Evolutionary conservation across 257 asterid genomes (phyloP).

Genomic region (Solanum dulcamara): DNA sequence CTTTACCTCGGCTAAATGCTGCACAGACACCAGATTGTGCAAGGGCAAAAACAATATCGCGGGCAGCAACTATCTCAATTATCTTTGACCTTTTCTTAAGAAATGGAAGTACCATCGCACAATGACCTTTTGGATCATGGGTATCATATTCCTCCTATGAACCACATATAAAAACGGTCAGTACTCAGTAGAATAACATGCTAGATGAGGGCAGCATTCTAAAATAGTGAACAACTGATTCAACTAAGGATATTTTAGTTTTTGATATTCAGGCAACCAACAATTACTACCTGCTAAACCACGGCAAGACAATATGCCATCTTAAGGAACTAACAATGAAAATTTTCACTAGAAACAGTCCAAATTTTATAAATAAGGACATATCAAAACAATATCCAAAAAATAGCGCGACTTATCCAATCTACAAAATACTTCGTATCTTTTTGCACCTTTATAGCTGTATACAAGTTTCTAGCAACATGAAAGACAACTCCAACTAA

Average conservation of each 20-base stretch:
- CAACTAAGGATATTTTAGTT: neutral
- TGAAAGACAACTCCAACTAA: neutral
- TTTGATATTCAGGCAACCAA: neutral
- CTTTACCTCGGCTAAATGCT: slow-evolving; percentile 91
- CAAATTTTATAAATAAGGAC: neutral
- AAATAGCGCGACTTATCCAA: neutral
- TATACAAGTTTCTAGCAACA: neutral
- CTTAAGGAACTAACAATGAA: neutral
- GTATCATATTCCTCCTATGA: slow-evolving; percentile 97
- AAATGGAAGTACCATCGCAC: slow-evolving; percentile 60
- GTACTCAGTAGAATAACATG: neutral
- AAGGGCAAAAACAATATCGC: slow-evolving; percentile 97
- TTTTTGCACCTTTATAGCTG: neutral
- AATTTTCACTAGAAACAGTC: neutral
- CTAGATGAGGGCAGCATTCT: neutral
- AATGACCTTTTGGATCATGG: slow-evolving; percentile 88
- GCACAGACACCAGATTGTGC: slow-evolving; percentile 99
- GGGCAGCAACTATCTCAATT: slow-evolving; percentile 96
- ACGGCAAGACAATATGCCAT: neutral
- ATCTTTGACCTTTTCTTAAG: slow-evolving; percentile 87
- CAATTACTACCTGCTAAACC: neutral
- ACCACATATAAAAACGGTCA: neutral
- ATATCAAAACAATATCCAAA: neutral
- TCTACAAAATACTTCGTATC: neutral
- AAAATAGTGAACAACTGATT: neutral